Evolutionary conservation across 495 filamentous ascomycete species (phyloP).

Genomic region (Neurospora sp.): DNA sequence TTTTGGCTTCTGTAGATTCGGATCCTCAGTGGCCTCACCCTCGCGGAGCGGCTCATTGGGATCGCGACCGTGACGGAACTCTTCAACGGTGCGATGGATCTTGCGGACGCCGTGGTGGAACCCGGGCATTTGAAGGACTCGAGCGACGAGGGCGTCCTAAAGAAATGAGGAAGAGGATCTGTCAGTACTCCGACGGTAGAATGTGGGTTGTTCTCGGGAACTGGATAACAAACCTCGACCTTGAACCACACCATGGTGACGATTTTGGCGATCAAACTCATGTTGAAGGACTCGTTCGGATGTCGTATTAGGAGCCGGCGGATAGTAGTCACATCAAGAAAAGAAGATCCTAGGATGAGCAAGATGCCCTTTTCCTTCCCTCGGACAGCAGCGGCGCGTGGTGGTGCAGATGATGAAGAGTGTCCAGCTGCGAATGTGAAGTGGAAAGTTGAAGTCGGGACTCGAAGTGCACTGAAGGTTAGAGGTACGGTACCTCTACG

Average conservation of each 20-base stretch:
- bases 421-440: not conserved
- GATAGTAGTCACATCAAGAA: not conserved
- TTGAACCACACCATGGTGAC: not conserved
- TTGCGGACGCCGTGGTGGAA: constrained; percentile 33
- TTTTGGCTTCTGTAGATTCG: not conserved
- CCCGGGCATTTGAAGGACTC: constrained; percentile 22
- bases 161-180: not conserved
- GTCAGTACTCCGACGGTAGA: not conserved
- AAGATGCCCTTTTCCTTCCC: not conserved
- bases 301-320: not conserved
- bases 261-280: not conserved
- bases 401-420: not conserved
- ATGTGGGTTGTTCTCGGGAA: not conserved
- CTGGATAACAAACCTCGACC: not conserved
- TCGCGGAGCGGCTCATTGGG: constrained; percentile 31
- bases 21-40: constrained; percentile 27
- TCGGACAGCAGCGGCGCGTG: not conserved
- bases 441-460: not conserved
- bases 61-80: constrained; percentile 29
- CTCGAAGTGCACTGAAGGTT: not conserved
- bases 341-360: not conserved
- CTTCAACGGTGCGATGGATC: constrained; percentile 29
- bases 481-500: not conserved
- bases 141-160: not conserved
- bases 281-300: not conserved